A percentile compares a stretch with the other conserved stretches of the same genome.
Conservation (phyloP, 1,284 basidiomycete species). For the Rhizoctonia solani region DNA sequence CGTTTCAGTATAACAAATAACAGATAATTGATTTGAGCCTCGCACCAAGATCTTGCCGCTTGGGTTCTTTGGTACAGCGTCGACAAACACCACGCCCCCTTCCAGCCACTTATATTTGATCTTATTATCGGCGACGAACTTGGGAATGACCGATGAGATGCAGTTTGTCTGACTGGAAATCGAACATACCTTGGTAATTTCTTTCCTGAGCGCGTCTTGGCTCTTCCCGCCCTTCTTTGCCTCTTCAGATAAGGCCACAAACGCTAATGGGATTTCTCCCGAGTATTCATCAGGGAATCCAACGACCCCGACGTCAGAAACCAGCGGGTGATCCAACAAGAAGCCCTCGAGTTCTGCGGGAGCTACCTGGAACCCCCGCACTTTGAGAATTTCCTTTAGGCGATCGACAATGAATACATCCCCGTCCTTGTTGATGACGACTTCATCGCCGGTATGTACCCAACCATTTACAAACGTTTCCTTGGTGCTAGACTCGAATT, state of each 20-base stretch:
- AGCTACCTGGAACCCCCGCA: conserved; percentile 41
- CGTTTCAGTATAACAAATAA: background rate
- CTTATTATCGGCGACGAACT: conserved; percentile 74
- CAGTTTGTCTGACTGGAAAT: conserved; percentile 30
- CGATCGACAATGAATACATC: conserved; percentile 70
- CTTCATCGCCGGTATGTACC: conserved; percentile 73
- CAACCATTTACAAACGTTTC: conserved; percentile 64
- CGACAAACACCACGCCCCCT: conserved; percentile 69
- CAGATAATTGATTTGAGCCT: background rate
- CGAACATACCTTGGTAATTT: conserved; percentile 31
- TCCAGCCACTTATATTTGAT: conserved; percentile 69
- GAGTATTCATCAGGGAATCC: conserved; percentile 75
- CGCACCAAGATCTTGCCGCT: conserved; percentile 41
- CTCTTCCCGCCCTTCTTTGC: conserved; percentile 50
- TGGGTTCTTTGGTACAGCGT: conserved; percentile 71
- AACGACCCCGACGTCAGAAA: conserved; percentile 74
- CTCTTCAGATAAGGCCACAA: conserved; percentile 57
- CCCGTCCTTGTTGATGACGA: conserved; percentile 57
- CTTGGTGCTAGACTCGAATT: conserved; percentile 60
- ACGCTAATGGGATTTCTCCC: conserved; percentile 77
- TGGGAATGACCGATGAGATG: too few species aligned
- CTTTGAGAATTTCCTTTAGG: conserved; percentile 53
- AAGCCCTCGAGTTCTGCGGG: conserved; percentile 65
- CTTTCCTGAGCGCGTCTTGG: conserved; percentile 49
- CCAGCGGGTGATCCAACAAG: conserved; percentile 69